Percentiles rank a stretch among this genome's conserved stretches.
phyloP scores from a whole-genome alignment of 2,329 filamentous ascomycete species.

The Apiospora phragmitis region DNA sequence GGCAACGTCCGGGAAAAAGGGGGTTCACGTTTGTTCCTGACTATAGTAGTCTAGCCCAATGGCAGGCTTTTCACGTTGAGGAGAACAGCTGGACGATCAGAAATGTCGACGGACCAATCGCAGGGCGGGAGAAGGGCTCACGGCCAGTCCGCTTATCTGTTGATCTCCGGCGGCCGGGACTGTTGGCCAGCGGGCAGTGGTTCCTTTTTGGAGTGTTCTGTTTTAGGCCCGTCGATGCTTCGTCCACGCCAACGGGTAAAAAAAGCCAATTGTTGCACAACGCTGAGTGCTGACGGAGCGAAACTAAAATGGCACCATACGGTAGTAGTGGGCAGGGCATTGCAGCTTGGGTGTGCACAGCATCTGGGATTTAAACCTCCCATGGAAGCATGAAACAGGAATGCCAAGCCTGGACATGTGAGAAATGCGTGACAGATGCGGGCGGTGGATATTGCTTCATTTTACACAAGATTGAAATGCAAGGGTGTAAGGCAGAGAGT shows the following conservation, averaged over 20 bases:
- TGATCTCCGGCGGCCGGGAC: not conserved
- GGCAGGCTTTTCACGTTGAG: not conserved
- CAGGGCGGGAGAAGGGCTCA: not conserved
- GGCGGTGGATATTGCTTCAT: constrained; percentile 18
- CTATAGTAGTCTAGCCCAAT: not conserved
- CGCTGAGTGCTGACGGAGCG: not conserved
- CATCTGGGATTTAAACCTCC: constrained; percentile 2
- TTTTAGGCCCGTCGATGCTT: not conserved
- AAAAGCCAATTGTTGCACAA: constrained; percentile 7
- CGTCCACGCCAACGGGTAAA: not conserved
- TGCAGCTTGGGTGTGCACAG: not conserved
- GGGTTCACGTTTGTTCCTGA: not conserved
- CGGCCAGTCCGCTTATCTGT: constrained; percentile 1
- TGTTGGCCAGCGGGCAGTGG: not conserved
- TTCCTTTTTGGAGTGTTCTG: not conserved
- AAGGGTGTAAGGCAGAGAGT: constrained; percentile 10
- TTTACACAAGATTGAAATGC: constrained; percentile 14
- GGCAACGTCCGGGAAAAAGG: not conserved
- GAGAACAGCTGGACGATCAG: not conserved
- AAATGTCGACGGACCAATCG: not conserved
- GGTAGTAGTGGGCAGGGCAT: not conserved
- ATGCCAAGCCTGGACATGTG: constrained; percentile 12
- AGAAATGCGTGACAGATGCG: constrained; percentile 10
- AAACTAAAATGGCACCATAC: constrained; percentile 13
- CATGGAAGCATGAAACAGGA: constrained; percentile 13